A percentile compares a stretch with the other conserved stretches of the same genome.
Evolutionary conservation across 352 stramenopile species (phyloP).

Genomic region (Plasmopara halstedii): DNA sequence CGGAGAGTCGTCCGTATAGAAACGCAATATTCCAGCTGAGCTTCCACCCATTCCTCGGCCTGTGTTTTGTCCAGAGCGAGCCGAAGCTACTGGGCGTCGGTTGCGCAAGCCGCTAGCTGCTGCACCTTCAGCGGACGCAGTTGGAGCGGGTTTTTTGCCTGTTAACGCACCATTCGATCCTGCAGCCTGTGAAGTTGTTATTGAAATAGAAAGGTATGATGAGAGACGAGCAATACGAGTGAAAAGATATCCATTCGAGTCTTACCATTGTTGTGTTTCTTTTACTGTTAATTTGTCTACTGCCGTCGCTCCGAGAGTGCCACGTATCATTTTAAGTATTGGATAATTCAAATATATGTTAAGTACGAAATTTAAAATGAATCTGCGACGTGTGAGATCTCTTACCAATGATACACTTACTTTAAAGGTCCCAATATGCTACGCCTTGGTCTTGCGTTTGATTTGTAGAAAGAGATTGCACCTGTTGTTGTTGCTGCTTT

Average conservation of each 20-base stretch:
- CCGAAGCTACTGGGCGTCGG: slow-evolving; percentile 44
- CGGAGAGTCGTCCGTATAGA: slow-evolving; percentile 96
- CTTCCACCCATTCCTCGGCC: slow-evolving; percentile 78
- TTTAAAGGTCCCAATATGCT: slow-evolving; percentile 14
- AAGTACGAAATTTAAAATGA: slow-evolving; percentile 8
- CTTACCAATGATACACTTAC: neutral
- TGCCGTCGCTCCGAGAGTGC: too few species aligned
- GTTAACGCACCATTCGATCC: slow-evolving; percentile 31
- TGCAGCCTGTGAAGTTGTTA: slow-evolving; percentile 17
- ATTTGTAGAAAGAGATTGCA: neutral
- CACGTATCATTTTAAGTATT: slow-evolving; percentile 19
- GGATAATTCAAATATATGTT: too few species aligned
- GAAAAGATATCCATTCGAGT: neutral
- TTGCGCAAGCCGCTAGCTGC: slow-evolving; percentile 70
- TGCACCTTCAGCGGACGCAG: slow-evolving; percentile 43
- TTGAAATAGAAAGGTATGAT: neutral
- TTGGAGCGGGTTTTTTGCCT: slow-evolving; percentile 66
- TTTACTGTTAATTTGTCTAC: slow-evolving; percentile 20
- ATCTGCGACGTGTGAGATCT: slow-evolving; percentile 3
- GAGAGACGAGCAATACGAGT: neutral
- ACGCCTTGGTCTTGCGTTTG: slow-evolving; percentile 8
- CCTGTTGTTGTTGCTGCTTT: slow-evolving; percentile 9
- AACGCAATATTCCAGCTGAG: slow-evolving; percentile 92
- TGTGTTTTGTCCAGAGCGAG: slow-evolving; percentile 49
- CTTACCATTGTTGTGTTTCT: slow-evolving; percentile 15